phyloP scores from a whole-genome alignment of 805 yeast species.

The Cyberlindnera americana region DNA sequence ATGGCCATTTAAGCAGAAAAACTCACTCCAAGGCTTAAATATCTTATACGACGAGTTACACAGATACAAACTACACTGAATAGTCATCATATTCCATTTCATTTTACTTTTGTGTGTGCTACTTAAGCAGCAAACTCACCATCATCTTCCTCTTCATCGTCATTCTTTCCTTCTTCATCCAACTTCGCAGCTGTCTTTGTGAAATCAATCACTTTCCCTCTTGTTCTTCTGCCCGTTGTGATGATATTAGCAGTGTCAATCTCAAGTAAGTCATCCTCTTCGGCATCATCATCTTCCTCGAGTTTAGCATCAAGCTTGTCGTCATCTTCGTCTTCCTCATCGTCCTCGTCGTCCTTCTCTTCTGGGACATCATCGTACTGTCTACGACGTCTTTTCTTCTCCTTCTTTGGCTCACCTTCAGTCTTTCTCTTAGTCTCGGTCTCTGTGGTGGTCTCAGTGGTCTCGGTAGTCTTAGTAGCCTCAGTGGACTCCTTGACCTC shows the following conservation, averaged over 20 bases:
- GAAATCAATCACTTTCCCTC: conserved; percentile 86
- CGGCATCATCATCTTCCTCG: conserved; percentile 55
- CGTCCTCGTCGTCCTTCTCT: conserved; percentile 47
- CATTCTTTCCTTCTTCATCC: conserved; percentile 36
- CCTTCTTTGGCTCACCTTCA: conserved; percentile 31
- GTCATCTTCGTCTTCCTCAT: conserved; percentile 42
- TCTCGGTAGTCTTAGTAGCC: conserved; percentile 1
- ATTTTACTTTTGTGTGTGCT: too few relatives aligned
- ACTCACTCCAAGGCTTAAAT: too few relatives aligned
- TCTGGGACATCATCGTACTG: conserved; percentile 60
- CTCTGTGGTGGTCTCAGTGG: not conserved
- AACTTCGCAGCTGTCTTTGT: conserved; percentile 73
- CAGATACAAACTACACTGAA: not conserved
- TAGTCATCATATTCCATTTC: too few relatives aligned
- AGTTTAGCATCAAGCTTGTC: conserved; percentile 43
- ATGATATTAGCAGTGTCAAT: conserved; percentile 83
- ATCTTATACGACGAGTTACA: too few relatives aligned
- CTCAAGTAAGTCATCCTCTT: conserved; percentile 75
- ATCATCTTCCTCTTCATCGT: conserved; percentile 36
- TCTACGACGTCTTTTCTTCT: conserved; percentile 56
- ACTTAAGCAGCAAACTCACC: conserved; percentile 38
- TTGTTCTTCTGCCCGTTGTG: conserved; percentile 81
- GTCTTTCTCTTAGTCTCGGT: conserved; percentile 28
- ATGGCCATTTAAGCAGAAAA: too few relatives aligned
- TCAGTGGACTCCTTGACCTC: conserved; percentile 7